These are phyloP conservation scores for Nissolia schottii DNA, from an alignment of 306 rosid genomes.

Conservation along the genomic window DNA sequence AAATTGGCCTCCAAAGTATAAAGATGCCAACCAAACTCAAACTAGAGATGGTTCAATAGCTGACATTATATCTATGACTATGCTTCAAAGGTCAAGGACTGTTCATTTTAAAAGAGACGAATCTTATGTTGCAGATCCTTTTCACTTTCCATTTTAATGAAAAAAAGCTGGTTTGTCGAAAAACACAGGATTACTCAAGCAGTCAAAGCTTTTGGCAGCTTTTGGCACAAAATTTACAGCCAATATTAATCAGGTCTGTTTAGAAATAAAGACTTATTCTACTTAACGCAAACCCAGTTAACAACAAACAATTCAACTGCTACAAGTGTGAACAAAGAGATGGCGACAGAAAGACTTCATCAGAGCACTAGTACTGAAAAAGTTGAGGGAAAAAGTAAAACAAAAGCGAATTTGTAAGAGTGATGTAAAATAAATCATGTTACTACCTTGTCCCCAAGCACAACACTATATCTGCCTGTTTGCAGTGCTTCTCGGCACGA, in stretches of 20 bases:
- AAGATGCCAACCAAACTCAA: not conserved
- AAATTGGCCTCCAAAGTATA: not conserved
- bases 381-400: not conserved
- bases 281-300: not conserved
- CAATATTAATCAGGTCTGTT: not conserved
- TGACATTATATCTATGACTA: not conserved
- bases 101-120: not conserved
- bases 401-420: not conserved
- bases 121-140: not conserved
- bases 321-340: not conserved
- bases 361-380: not conserved
- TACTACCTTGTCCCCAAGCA: slow-evolving; percentile 95
- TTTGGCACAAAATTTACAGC: not conserved
- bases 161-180: not conserved
- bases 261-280: not conserved
- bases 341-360: not conserved
- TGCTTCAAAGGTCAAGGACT: not conserved
- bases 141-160: slow-evolving; percentile 10
- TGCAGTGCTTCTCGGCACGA: slow-evolving; percentile 95
- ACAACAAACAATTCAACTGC: not conserved
- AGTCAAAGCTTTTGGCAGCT: too few relatives aligned
- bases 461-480: slow-evolving; percentile 87
- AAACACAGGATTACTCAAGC: not conserved
- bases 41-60: not conserved
- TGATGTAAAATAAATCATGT: slow-evolving; percentile 17